These are phyloP conservation scores for Cyberlindnera petersonii DNA, from an alignment of 805 yeast species.

Conservation along the genomic window DNA sequence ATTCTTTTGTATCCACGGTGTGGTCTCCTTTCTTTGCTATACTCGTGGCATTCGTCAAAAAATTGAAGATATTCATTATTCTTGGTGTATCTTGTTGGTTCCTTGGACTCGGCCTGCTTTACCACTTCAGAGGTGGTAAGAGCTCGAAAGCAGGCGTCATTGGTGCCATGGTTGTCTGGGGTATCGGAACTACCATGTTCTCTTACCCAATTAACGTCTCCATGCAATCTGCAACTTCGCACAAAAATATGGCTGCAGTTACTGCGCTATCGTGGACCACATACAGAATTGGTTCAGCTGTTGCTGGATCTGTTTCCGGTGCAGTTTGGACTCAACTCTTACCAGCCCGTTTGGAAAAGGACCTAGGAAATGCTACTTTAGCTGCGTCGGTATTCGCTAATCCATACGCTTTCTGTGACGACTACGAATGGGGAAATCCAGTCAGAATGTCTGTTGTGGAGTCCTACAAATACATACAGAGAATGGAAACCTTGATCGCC, in stretches of 20 bases:
- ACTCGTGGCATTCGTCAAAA: conserved; percentile 42
- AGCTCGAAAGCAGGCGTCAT: conserved; percentile 53
- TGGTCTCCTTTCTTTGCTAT: conserved; percentile 56
- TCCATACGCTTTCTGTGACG: conserved; percentile 47
- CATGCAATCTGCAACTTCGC: conserved; percentile 55
- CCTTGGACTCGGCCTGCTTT: conserved; percentile 53
- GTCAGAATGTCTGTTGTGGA: conserved; percentile 53
- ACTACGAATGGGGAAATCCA: conserved; percentile 59
- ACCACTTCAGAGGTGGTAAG: conserved; percentile 52
- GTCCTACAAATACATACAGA: conserved; percentile 59
- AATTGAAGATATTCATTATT: conserved; percentile 56
- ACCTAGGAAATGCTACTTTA: conserved; percentile 34
- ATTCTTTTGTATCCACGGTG: conserved; percentile 59
- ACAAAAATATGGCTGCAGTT: conserved; percentile 65
- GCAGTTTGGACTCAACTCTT: conserved; percentile 69
- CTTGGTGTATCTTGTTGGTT: conserved; percentile 56
- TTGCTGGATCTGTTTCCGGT: conserved; percentile 62
- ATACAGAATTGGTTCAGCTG: conserved; percentile 59
- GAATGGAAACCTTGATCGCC: conserved; percentile 51
- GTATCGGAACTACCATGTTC: conserved; percentile 70
- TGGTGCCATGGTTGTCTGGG: conserved; percentile 59
- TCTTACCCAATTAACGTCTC: conserved; percentile 63
- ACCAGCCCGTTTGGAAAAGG: conserved; percentile 37
- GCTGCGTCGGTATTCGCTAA: conserved; percentile 46
- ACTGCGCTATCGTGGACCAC: conserved; percentile 53